Conservation (phyloP, 805 yeast species). For the Yarrowia bubula region DNA sequence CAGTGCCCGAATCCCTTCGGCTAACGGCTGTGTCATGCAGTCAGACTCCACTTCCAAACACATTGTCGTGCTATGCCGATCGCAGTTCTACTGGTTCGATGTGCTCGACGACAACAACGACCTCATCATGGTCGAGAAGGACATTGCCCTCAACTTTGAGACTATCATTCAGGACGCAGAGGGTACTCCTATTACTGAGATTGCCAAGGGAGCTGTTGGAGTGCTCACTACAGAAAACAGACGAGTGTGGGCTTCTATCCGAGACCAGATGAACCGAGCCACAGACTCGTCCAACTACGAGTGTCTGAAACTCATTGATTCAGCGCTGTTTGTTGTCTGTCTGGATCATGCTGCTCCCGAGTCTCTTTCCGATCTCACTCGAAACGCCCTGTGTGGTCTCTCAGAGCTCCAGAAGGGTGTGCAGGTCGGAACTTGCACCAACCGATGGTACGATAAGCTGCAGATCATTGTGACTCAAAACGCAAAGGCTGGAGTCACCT, state of each 20-base stretch:
- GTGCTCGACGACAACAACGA: slow-evolving; percentile 74
- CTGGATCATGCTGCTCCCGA: slow-evolving; percentile 73
- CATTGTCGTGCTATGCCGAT: slow-evolving; percentile 74
- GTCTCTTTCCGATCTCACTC: slow-evolving; percentile 58
- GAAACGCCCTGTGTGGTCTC: slow-evolving; percentile 85
- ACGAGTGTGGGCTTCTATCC: slow-evolving; percentile 77
- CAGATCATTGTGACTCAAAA: slow-evolving; percentile 84
- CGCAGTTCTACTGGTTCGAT: slow-evolving; percentile 94
- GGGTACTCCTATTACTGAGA: slow-evolving; percentile 49
- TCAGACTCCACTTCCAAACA: slow-evolving; percentile 74
- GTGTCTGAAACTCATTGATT: slow-evolving; percentile 71
- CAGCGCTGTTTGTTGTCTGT: slow-evolving; percentile 79
- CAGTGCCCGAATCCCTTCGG: slow-evolving; percentile 80
- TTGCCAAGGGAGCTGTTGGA: slow-evolving; percentile 79
- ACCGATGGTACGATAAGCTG: slow-evolving; percentile 91
- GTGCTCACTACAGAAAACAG: slow-evolving; percentile 88
- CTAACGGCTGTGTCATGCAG: slow-evolving; percentile 81
- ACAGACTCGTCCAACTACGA: slow-evolving; percentile 56
- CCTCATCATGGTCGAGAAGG: slow-evolving; percentile 69
- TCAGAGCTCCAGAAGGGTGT: slow-evolving; percentile 76
- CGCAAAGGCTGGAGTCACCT: slow-evolving; percentile 90
- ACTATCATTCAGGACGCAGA: slow-evolving; percentile 74
- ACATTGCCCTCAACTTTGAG: slow-evolving; percentile 69
- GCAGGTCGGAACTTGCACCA: slow-evolving; percentile 91
- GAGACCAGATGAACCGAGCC: slow-evolving; percentile 47